These are phyloP conservation scores for Pestalotiopsis sp. DNA, from an alignment of 2,329 filamentous ascomycete species.

Conservation along the genomic window DNA sequence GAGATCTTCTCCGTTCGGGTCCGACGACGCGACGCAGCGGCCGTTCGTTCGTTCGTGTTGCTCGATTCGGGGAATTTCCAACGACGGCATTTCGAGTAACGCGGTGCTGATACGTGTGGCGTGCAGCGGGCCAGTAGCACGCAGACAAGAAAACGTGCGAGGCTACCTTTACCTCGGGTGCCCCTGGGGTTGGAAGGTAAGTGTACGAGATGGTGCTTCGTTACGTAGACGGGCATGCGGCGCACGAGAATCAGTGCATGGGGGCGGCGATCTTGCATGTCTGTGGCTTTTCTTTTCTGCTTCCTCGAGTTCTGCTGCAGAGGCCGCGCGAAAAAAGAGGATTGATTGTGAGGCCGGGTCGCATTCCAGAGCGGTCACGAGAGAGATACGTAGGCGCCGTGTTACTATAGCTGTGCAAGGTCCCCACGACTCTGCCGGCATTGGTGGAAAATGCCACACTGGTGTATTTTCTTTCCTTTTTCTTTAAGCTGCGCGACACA, in stretches of 20 bases:
- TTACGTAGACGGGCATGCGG: background rate
- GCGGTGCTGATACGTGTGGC: too few relatives aligned
- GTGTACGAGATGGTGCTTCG: background rate
- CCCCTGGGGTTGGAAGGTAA: too few relatives aligned
- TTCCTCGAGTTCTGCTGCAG: background rate
- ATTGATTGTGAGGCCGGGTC: background rate
- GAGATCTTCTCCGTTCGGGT: too few relatives aligned
- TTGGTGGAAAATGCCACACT: constrained; percentile 6
- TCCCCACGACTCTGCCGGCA: background rate
- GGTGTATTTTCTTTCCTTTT: background rate
- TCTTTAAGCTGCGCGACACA: background rate
- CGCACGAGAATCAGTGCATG: background rate
- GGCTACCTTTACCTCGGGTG: too few relatives aligned
- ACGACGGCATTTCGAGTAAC: too few relatives aligned
- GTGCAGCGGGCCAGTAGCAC: too few relatives aligned
- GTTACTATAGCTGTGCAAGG: background rate
- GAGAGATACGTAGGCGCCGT: background rate
- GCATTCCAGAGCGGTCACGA: background rate
- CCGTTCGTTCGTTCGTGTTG: too few relatives aligned
- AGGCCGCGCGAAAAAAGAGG: background rate
- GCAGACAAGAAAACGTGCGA: too few relatives aligned
- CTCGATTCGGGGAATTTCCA: too few relatives aligned
- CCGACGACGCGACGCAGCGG: too few relatives aligned
- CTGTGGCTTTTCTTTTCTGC: background rate
- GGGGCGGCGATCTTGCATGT: background rate